These are phyloP conservation scores for Epichloe typhina DNA, from an alignment of 2,329 filamentous ascomycete species.

Conservation along the genomic window DNA sequence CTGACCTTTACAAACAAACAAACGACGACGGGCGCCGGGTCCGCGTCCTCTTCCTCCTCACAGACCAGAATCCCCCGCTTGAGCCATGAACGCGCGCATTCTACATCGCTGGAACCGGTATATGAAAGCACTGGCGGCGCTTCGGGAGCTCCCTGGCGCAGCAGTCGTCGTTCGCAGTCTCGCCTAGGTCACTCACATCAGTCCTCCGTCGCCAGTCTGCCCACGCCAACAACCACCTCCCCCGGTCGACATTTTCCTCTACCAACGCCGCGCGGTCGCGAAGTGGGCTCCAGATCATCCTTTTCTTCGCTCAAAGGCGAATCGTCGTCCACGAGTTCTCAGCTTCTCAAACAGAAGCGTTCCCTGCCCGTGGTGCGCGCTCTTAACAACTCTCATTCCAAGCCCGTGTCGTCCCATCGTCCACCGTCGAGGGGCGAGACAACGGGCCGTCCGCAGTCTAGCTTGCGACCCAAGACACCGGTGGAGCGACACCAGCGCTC, in stretches of 20 bases:
- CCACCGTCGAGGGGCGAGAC: slow-evolving; percentile 47
- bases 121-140: slow-evolving; percentile 81
- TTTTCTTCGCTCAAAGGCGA: slow-evolving; percentile 41
- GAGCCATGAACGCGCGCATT: slow-evolving; percentile 56
- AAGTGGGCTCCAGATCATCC: slow-evolving; percentile 42
- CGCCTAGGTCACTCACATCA: slow-evolving; percentile 56
- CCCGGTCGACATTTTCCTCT: slow-evolving; percentile 40
- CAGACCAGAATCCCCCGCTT: slow-evolving; percentile 70
- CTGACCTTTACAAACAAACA: slow-evolving; percentile 80
- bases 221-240: slow-evolving; percentile 46
- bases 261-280: slow-evolving; percentile 47
- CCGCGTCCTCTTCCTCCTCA: slow-evolving; percentile 14
- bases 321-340: slow-evolving; percentile 51
- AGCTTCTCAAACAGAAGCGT: slow-evolving; percentile 51
- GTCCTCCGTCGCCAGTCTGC: slow-evolving; percentile 52
- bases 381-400: slow-evolving; percentile 37
- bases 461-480: slow-evolving; percentile 56
- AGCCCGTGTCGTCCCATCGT: slow-evolving; percentile 36
- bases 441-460: slow-evolving; percentile 33
- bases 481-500: slow-evolving; percentile 45
- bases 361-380: slow-evolving; percentile 48
- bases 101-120: slow-evolving; percentile 71
- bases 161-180: slow-evolving; percentile 49
- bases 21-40: slow-evolving; percentile 16
- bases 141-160: slow-evolving; percentile 43